Base-by-base conservation (phyloP, 2,329 filamentous ascomycete genomes). In the Penicillium sp. region DNA sequence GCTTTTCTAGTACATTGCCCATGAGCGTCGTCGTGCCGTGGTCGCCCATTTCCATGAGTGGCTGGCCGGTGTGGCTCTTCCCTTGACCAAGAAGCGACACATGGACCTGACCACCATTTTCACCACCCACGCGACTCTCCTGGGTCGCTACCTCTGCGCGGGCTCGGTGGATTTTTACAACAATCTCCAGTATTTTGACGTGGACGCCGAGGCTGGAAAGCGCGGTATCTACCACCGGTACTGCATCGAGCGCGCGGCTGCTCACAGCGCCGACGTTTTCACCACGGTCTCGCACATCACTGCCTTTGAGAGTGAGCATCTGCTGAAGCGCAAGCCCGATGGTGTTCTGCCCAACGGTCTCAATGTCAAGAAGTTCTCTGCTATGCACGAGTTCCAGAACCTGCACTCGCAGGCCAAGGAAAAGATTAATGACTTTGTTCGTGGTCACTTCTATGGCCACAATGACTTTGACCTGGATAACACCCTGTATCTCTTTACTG, bases 111-210 rank as follows among this genome's bases (percentile, higher is more conserved):
- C 95, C 19, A 98, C 95, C 68, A 98, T 98, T 76, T 98, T 98
- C 82, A 99, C 95, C 45, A 99, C 95, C 2, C 95, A 98, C 79
- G 95, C 95, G 26, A 98, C 95, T 6, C 85, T 99, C 11, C 87
- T 99, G 52, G 95, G 95, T 64, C 89, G 95, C 71, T 98, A 99
- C 75, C 90, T 98, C 52, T 98, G 95, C 76, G 95, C 95, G 55
- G 95, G 95, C 57, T 97, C 93, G 0, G 95, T 98, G 65, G 95
- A 99, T 76, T 98, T 99, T 76, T 99, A 99, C 85, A 99, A 98
- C 83, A 97, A 98, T 77, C 85, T 99, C 56, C 94, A 98, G 78
- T 90, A 88, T 81, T 98, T 99, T 74, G 94, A 99, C 74, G 93
- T 97, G 33, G 95, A 99, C 76, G 88, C 92, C 6, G 95, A 99